Base-by-base conservation (phyloP, 352 stramenopile genomes). In the Globisporangium heterothallicum region DNA sequence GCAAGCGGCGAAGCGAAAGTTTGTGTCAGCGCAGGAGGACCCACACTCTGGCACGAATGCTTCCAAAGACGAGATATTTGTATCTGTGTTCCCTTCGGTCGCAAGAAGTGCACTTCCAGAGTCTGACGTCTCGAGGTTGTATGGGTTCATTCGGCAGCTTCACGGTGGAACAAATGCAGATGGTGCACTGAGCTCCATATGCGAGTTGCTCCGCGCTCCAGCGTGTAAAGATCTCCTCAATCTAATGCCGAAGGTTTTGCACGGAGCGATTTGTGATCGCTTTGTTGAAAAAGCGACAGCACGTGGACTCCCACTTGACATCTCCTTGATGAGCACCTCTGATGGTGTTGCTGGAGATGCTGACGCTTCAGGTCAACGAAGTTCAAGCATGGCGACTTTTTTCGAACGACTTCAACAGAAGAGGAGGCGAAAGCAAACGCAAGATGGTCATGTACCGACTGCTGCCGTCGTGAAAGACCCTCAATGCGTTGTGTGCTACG, bases 401-500 rank as follows among this genome's bases (percentile, higher is more conserved):
- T 88, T 92, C 13, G 70, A 83, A 21, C 64, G 68, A 21, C 74
- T 92, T 48, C 66, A 91, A 47, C 74, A 87, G 32, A 79, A 82
- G 41, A 77, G 72, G 32, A 73, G 72, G 26, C 78, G 76, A 40
- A 81, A 73, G 19, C 52, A 74, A 12, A 55, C 72, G 10, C 42
- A 51, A 5, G 21, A 36, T 4, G 47, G 49, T 0, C 56, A 68
- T 14, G 43, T 65, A 19, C 57, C 60, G 1, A 71, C 70, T 16
- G 80, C 64, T 30, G 71, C 76, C 14, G 55, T 88, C 9, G 68
- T 94, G 14, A 72, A 88, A 42, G 71, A 92, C 26, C 84, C 84
- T 3, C 84, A 94, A 61, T 94, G 84, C 42, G 72, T 84, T 30
- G 83, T 94, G 22, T 94, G 84, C 61, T 92, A 88, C 53, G 81